Percentiles rank a stretch among this genome's conserved stretches.
Evolutionary conservation across 2,329 filamentous ascomycete species (phyloP).

Genomic region (Colletotrichum magnum): DNA sequence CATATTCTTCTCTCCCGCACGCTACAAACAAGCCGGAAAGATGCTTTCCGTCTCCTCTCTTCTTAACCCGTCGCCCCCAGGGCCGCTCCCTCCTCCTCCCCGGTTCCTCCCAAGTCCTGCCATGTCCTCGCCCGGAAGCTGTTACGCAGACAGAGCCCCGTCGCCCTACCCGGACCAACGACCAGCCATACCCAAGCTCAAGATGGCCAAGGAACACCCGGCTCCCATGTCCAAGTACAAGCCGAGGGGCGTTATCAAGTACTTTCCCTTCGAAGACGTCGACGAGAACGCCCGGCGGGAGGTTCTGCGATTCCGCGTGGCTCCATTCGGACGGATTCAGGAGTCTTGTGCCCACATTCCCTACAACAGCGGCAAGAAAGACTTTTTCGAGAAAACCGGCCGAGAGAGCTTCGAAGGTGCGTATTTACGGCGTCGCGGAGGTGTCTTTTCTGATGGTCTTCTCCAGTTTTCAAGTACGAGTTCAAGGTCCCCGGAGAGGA

Average conservation of each 20-base stretch:
- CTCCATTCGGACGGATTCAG: slow-evolving; percentile 74
- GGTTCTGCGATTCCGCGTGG: slow-evolving; percentile 75
- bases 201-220: slow-evolving; percentile 73
- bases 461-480: slow-evolving; percentile 84
- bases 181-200: slow-evolving; percentile 61
- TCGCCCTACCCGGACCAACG: slow-evolving; percentile 44
- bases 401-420: slow-evolving; percentile 90
- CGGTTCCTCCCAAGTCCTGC: slow-evolving; percentile 59
- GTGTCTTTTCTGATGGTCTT: slow-evolving; percentile 15
- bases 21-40: slow-evolving; percentile 47
- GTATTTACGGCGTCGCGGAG: slow-evolving; percentile 32
- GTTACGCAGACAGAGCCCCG: slow-evolving; percentile 50
- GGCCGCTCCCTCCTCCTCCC: slow-evolving; percentile 53
- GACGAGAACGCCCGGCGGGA: slow-evolving; percentile 69
- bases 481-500: slow-evolving; percentile 80
- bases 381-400: slow-evolving; percentile 88
- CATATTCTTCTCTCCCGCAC: slow-evolving; percentile 12
- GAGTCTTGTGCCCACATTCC: slow-evolving; percentile 83
- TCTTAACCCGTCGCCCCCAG: slow-evolving; percentile 72
- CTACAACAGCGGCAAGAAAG: slow-evolving; percentile 95
- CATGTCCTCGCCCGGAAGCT: slow-evolving; percentile 52
- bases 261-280: slow-evolving; percentile 78
- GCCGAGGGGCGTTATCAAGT: slow-evolving; percentile 78
- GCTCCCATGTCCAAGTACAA: slow-evolving; percentile 73
- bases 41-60: slow-evolving; percentile 78